These are phyloP conservation scores for Yarrowia yakushimensis DNA, from an alignment of 805 yeast species.

Conservation along the genomic window DNA sequence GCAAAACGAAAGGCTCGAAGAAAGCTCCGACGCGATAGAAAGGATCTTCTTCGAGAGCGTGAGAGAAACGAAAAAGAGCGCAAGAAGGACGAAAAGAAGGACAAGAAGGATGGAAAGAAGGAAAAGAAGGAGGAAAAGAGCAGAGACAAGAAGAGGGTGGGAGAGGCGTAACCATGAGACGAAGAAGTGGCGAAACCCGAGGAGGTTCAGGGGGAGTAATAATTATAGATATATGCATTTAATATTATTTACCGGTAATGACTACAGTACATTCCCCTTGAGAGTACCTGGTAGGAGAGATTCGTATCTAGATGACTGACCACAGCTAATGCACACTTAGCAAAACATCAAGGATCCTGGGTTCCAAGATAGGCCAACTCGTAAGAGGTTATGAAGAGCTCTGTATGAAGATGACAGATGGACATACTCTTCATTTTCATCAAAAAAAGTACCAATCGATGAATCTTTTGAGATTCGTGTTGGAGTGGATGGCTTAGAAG, in stretches of 20 bases:
- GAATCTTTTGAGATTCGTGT: too few species aligned
- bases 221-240: constrained; percentile 14
- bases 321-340: too few species aligned
- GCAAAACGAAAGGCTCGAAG: constrained; percentile 14
- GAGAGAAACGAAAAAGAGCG: constrained; percentile 6
- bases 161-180: background rate
- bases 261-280: too few species aligned
- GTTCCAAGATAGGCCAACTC: too few species aligned
- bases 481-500: too few species aligned
- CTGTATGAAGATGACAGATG: too few species aligned
- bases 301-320: too few species aligned
- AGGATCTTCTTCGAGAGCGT: background rate
- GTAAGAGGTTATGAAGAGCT: too few species aligned
- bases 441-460: too few species aligned
- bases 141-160: constrained; percentile 20
- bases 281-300: too few species aligned
- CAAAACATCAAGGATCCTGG: too few species aligned
- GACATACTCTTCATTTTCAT: too few species aligned
- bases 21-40: constrained; percentile 7
- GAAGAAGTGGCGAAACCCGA: background rate
- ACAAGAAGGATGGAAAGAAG: constrained; percentile 8
- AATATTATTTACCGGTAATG: constrained; percentile 25
- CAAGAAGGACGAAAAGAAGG: constrained; percentile 21
- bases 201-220: background rate
- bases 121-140: constrained; percentile 9